Base-by-base conservation (phyloP, 2,329 filamentous ascomycete genomes). In the Beauveria sp. region DNA sequence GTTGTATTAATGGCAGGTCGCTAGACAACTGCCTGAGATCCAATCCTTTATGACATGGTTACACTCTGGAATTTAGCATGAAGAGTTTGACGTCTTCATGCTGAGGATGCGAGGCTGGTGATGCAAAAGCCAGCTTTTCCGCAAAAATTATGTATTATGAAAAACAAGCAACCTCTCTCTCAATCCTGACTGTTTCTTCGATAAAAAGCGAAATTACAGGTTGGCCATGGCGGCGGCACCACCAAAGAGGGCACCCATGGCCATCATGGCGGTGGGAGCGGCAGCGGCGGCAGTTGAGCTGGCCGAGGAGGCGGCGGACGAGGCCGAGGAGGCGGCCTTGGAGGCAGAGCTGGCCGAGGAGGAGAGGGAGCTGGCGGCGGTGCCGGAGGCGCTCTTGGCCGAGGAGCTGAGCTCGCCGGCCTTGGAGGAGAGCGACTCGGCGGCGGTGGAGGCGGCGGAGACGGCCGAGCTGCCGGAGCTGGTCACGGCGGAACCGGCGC, bases 241-340 rank as follows among this genome's bases (percentile, higher is more conserved):
- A 26, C 78, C 79, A 54, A 80, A 69, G 62, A 81, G 71, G 26
- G 78, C 78, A 38, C 78, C 78, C 52, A 81, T 69, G 22, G 74
- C 78, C 47, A 80, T 65, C 30, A 73, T 77, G 30, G 72, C 79
- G 18, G 77, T 79, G 64, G 72, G 73, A 51, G 74, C 69, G 53
- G 68, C 72, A 7, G 73, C 72, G 8, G 65, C 70, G 60, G 38
- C 38, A 5, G 42, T 28, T 5, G 61, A 22, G 30, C 30, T 34
- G 18, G 42, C 16, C 45, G 56, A 50, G 30, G 51, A 60, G 56
- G 65, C 65, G n/a, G 65, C 68, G 26, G 52, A 59, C 34, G 56
- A 58, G 63, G 20, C 66, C 51, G 61, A 63, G 20, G 65, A 63
- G 14, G 61, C 62, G 8, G 65, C 64, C n/a, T 59, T 65, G 30